Base-by-base conservation (phyloP, 2,329 filamentous ascomycete species). In the Fusarium sambucinum region DNA sequence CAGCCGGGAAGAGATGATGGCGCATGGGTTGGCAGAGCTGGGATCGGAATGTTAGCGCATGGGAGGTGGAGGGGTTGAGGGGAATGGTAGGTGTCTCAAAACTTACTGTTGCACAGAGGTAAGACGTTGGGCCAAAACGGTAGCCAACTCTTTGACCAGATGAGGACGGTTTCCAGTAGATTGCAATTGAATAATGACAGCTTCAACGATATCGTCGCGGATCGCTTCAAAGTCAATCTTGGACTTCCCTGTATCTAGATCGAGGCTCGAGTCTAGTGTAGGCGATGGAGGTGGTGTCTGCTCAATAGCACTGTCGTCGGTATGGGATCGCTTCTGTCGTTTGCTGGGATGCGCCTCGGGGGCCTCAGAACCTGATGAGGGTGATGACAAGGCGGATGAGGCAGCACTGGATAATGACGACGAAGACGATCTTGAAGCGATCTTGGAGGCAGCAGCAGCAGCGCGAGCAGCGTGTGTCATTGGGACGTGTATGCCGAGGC, bases 201-300 rank as follows among this genome's bases (percentile, higher is more conserved):
- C 93, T 77, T 96, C 91, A 52, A 99, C 95, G 73, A 99, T 97
- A 75, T 97, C 94, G 79, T 99, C 96, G 77, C 94, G 93, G 80
- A 98, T 94, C 38, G 89, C 88, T 69, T 94, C 90, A 52, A 93
- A 87, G 78, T 96, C 92, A 51, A 80, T 74, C 66, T 77, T 78
- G 58, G 66, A 52, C 45, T 63, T 59, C 33, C 69, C 71, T 51
- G 65, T 59, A 48, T 77, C 75, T 9, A 69, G 64, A 23, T 77
- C 75, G 56, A 75, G 66, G 68, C 66, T 76, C 58, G 70, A 67
- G 58, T 73, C 73, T 17, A 72, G 57, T 13, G 71, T 73, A 8
- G 80, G 79, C 14, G 81, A 83, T 19, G 80, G 78, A 48, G 80
- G 80, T 33, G 94, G 94, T 55, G 94, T 97, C 77, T 92, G 85